Evolutionary conservation across 2,329 filamentous ascomycete species (phyloP).

Genomic region (Xylogone sp.): DNA sequence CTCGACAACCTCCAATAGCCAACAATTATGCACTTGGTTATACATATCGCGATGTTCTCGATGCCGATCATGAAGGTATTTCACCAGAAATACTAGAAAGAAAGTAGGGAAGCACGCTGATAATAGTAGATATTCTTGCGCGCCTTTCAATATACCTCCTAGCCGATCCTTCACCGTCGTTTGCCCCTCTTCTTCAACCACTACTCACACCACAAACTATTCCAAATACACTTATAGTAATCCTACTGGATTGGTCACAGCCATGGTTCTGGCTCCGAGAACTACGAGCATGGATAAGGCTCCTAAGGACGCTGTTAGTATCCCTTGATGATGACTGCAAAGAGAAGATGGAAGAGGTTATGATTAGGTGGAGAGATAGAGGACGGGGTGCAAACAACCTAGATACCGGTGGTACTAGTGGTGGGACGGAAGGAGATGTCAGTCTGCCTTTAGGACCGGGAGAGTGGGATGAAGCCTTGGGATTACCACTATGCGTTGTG

Average conservation of each 20-base stretch:
- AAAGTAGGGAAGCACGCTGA: constrained; percentile 15
- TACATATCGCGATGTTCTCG: constrained; percentile 91
- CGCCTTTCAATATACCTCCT: constrained; percentile 87
- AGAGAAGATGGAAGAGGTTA: constrained; percentile 81
- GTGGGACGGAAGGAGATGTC: constrained; percentile 62
- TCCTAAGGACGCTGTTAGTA: constrained; percentile 73
- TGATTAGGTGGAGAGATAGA: constrained; percentile 73
- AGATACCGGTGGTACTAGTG: constrained; percentile 54
- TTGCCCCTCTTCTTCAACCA: constrained; percentile 77
- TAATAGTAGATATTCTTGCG: constrained; percentile 72
- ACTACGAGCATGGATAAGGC: constrained; percentile 82
- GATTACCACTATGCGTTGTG: constrained; percentile 86
- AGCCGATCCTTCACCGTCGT: constrained; percentile 77
- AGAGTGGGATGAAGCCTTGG: constrained; percentile 89
- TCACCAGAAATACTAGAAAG: constrained; percentile 1
- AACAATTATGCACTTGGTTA: constrained; percentile 93
- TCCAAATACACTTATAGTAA: constrained; percentile 80
- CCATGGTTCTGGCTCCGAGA: constrained; percentile 91
- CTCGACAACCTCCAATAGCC: constrained; percentile 71
- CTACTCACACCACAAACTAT: constrained; percentile 81
- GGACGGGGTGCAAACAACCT: constrained; percentile 63
- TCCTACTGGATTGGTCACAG: constrained; percentile 93
- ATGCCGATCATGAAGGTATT: constrained; percentile 87
- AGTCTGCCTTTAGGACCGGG: constrained; percentile 78
- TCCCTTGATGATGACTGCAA: constrained; percentile 74